phyloP scores from a whole-genome alignment of 495 filamentous ascomycete genomes.

The Aspergillus nidulans region DNA sequence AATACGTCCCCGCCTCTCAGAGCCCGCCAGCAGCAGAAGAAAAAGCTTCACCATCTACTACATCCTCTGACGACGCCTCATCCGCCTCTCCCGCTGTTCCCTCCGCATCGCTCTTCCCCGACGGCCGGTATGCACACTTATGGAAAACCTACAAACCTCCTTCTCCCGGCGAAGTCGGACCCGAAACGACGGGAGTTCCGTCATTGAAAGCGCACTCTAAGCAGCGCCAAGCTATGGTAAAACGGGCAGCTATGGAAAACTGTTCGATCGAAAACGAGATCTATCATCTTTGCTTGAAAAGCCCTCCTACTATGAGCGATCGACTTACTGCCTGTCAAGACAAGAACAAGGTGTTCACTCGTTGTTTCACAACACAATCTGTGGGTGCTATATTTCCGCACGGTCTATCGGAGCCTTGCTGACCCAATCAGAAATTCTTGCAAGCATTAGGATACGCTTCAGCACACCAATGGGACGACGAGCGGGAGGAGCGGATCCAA shows the following conservation, averaged over 20 bases:
- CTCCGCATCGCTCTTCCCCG: conserved; percentile 57
- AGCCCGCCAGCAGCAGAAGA: conserved; percentile 14
- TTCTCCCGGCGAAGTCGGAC: conserved; percentile 55
- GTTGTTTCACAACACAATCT: conserved; percentile 78
- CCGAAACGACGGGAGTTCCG: conserved; percentile 53
- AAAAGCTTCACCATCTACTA: conserved; percentile 19
- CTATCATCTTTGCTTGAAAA: conserved; percentile 22
- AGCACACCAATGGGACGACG: conserved; percentile 53
- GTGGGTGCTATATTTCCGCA: conserved; percentile 40
- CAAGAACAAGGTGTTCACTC: conserved; percentile 65
- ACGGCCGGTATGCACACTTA: conserved; percentile 89
- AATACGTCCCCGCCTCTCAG: conserved; percentile 52
- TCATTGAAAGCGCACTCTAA: conserved; percentile 80
- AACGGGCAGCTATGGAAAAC: conserved; percentile 84
- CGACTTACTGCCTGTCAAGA: conserved; percentile 68
- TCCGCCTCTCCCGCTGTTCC: conserved; percentile 48
- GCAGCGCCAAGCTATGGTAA: conserved; percentile 70
- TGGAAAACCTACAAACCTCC: conserved; percentile 84
- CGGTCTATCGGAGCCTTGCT: not conserved
- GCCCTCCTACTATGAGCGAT: conserved; percentile 55
- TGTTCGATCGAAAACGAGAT: conserved; percentile 76
- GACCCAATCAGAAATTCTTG: conserved; percentile 63
- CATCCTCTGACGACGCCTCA: conserved; percentile 16
- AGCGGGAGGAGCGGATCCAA: conserved; percentile 84
- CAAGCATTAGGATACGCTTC: conserved; percentile 87